A percentile compares a stretch with the other conserved stretches of the same genome.
These are phyloP conservation scores for Colletotrichum sp. DNA, from an alignment of 2,329 filamentous ascomycete genomes.

Conservation along the genomic window DNA sequence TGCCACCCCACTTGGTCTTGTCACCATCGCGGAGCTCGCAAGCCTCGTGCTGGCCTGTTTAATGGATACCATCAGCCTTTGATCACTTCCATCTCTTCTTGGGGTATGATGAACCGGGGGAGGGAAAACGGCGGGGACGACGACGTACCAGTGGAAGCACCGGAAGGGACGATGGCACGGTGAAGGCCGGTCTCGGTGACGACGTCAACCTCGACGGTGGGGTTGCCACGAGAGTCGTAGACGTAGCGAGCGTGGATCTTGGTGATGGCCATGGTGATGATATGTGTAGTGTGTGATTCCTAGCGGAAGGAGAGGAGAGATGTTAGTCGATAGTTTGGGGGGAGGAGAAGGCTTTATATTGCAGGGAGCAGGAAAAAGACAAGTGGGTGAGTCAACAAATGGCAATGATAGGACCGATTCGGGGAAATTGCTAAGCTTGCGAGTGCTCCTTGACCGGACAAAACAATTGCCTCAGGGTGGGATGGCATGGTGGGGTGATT, in stretches of 20 bases:
- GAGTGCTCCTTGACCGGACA: conserved; percentile 18
- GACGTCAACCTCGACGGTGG: conserved; percentile 94
- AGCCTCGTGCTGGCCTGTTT: conserved; percentile 83
- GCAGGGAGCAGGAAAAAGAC: conserved; percentile 6
- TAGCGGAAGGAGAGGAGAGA: not conserved
- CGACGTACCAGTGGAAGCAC: conserved; percentile 83
- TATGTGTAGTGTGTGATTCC: conserved; percentile 9
- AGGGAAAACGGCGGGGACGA: not conserved
- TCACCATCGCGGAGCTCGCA: conserved; percentile 91
- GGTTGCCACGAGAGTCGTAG: conserved; percentile 98
- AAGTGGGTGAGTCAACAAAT: conserved; percentile 21
- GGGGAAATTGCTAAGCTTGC: conserved; percentile 21
- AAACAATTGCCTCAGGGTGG: conserved; percentile 22
- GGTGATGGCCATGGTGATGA: conserved; percentile 80
- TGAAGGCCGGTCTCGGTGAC: conserved; percentile 92
- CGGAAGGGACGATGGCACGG: conserved; percentile 92
- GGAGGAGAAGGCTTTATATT: conserved; percentile 20
- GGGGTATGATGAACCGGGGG: not conserved
- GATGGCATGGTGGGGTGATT: conserved; percentile 21
- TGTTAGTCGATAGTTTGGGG: not conserved
- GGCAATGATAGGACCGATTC: conserved; percentile 19
- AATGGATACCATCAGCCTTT: conserved; percentile 25
- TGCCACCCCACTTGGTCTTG: conserved; percentile 84
- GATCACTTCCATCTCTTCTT: conserved; percentile 26
- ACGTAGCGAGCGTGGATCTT: conserved; percentile 93